Base-by-base conservation (phyloP, 2,329 filamentous ascomycete genomes). In the Hymenoscyphus scutula region DNA sequence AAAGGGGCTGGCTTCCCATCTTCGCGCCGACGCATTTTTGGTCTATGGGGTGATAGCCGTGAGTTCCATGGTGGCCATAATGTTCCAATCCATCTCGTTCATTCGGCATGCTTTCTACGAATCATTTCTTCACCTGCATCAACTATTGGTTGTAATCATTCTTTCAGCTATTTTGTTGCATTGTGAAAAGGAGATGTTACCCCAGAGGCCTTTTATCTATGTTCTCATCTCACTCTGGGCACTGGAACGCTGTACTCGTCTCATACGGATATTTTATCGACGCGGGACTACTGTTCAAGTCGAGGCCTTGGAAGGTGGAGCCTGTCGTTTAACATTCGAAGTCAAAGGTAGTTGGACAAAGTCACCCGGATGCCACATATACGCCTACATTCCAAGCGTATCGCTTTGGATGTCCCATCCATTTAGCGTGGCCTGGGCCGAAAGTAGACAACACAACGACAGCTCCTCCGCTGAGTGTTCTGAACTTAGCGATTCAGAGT, bases 81-180 rank as follows among this genome's bases (percentile, higher is more conserved):
- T 84, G 48, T 76, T 91, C 58, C 89, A 91, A 68, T 89, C 89
- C 0, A 81, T 85, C 41, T 90, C 88, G 58, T 81, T 87, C 58
- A 77, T 91, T 45, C 83, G 89, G 61, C 89, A 92, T 72, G 89
- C 89, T 17, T 91, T 89, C 72, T 92, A 92, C 74, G 89, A 92
- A 76, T 82, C 81, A 1, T 92, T 92, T 80, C 84, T 92, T 74
- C 77, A 89, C 60, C 72, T 89, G 48, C 89, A 92, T 76, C 89
- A 91, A 62, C 68, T 80, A 5, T 80, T 85, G 27, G 89, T 87
- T 41, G 79, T 83, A 15, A 72, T 84, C 15, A 78, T 84, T 5
- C 74, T 90, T 57, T 80, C 82, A 45, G 88, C 84, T 5, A 76
- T 91, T 1, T 91, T 85, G 81, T 84, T 89, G 68, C 89, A 88